Percentiles rank a stretch among this genome's conserved stretches.
Conservation (phyloP, 2,329 filamentous ascomycete genomes). For the Ophiognomonia clavigignenti-juglandacearum region DNA sequence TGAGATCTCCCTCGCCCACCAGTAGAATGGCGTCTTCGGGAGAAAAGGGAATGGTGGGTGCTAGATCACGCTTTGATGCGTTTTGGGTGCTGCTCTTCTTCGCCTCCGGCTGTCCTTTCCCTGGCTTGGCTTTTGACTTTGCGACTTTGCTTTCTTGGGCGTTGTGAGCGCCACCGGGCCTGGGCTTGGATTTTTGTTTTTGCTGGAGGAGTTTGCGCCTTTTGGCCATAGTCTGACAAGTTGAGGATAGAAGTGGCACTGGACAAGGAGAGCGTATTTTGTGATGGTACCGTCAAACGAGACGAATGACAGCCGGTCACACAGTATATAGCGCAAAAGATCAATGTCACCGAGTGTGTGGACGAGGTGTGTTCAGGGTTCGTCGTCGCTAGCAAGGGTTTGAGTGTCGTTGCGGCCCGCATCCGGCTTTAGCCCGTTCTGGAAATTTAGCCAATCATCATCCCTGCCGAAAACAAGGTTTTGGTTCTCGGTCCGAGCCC, state of each 20-base stretch:
- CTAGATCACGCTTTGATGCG: slow-evolving; percentile 22
- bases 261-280: not conserved
- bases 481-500: too few species aligned
- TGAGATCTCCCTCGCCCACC: slow-evolving; percentile 76
- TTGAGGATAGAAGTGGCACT: not conserved
- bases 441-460: too few species aligned
- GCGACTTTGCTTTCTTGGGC: slow-evolving; percentile 8
- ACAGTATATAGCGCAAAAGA: too few species aligned
- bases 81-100: slow-evolving; percentile 7
- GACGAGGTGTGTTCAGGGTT: too few species aligned
- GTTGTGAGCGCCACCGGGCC: slow-evolving; percentile 3
- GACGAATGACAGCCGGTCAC: too few species aligned
- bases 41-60: slow-evolving; percentile 62
- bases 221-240: slow-evolving; percentile 29
- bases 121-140: not conserved
- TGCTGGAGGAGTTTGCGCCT: slow-evolving; percentile 36
- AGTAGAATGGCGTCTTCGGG: slow-evolving; percentile 66
- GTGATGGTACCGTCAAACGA: too few species aligned
- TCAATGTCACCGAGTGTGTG: too few species aligned
- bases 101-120: slow-evolving; percentile 17
- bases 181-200: slow-evolving; percentile 12
- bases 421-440: too few species aligned
- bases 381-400: too few species aligned
- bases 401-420: too few species aligned
- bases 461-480: too few species aligned